A percentile compares a stretch with the other conserved stretches of the same genome.
phyloP scores from a whole-genome alignment of 441 rosid genomes.

The Mallotus repandus region DNA sequence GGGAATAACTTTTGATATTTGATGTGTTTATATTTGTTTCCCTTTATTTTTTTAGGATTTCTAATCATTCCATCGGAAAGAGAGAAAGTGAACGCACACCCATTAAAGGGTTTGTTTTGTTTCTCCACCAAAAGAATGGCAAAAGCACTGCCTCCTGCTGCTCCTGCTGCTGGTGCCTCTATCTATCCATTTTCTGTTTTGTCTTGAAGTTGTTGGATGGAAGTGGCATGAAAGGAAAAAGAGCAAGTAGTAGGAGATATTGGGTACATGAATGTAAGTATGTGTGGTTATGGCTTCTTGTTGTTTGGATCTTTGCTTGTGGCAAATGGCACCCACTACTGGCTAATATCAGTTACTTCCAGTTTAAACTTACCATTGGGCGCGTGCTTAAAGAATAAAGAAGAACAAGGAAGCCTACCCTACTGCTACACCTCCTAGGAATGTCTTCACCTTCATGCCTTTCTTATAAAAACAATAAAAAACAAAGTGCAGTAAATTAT shows the following conservation, averaged over 20 bases:
- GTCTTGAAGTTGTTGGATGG: conserved; percentile 31
- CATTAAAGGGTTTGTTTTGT: not conserved
- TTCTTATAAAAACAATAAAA: not conserved
- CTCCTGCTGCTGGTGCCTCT: too few species aligned
- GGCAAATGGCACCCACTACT: conserved; percentile 17
- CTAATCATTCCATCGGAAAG: conserved; percentile 25
- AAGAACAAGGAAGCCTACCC: not conserved
- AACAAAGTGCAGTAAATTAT: too few species aligned
- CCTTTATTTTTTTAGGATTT: not conserved
- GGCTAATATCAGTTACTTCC: not conserved
- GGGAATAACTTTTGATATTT: conserved; percentile 25
- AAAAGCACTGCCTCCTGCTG: not conserved
- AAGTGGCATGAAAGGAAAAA: conserved; percentile 28
- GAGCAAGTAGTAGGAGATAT: conserved; percentile 3
- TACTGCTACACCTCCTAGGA: not conserved
- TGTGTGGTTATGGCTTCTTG: not conserved
- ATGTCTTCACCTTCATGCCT: conserved; percentile 7
- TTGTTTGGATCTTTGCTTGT: conserved; percentile 12
- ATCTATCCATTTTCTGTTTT: conserved; percentile 18
- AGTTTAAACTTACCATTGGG: conserved; percentile 9
- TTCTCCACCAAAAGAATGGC: not conserved
- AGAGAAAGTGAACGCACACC: conserved; percentile 24
- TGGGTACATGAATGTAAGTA: not conserved
- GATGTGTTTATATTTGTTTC: conserved; percentile 11
- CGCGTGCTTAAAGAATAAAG: conserved; percentile 12